Conservation (phyloP, 169 alveolate species). For the Miamiensis avidus region DNA sequence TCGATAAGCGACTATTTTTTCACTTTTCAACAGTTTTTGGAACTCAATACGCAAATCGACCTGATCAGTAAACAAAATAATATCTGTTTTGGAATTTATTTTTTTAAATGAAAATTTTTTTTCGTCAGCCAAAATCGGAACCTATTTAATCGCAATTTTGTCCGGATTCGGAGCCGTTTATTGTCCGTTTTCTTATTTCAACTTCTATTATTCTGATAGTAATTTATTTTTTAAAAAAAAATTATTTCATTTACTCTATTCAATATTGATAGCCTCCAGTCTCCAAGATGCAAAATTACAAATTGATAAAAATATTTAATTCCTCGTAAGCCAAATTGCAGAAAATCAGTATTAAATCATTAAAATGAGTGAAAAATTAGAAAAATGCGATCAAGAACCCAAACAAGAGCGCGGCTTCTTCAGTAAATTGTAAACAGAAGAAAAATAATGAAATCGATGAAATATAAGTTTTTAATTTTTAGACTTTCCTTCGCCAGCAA, state of each 20-base stretch:
- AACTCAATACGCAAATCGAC: no score
- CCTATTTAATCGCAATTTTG: constrained; percentile 36
- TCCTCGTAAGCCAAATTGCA: background rate
- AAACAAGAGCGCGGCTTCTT: no score
- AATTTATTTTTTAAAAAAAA: background rate
- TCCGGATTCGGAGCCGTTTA: constrained; percentile 48
- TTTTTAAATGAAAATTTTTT: constrained; percentile 10
- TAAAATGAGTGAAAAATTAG: background rate
- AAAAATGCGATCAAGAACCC: background rate
- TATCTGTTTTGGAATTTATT: background rate
- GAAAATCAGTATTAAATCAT: background rate
- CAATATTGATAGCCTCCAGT: background rate
- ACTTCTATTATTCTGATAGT: constrained; percentile 31
- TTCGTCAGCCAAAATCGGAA: constrained; percentile 31
- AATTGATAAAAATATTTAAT: no score
- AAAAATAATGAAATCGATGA: background rate
- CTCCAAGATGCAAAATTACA: no score
- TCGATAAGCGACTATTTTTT: no score
- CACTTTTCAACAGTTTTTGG: no score
- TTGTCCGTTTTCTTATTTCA: constrained; percentile 41
- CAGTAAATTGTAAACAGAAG: no score
- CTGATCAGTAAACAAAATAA: background rate
- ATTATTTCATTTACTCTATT: no score
- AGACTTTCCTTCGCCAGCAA: background rate
- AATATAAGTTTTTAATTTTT: no score